These are phyloP conservation scores for Novymonas esmeraldas DNA, from an alignment of 208 protist species.

Conservation along the genomic window DNA sequence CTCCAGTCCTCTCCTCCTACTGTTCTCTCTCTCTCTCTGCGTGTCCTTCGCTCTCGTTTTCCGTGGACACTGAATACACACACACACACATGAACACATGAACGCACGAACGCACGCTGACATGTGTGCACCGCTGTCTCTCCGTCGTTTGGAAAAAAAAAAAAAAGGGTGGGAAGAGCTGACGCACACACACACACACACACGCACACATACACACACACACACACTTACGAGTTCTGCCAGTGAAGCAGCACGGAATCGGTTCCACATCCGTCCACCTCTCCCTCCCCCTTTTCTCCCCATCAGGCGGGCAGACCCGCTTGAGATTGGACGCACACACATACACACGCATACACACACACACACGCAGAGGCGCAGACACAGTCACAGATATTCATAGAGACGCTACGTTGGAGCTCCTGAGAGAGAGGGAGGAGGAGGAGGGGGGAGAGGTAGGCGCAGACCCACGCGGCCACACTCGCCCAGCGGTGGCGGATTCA, in stretches of 20 bases:
- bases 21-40: background rate
- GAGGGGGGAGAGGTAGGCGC: too few relatives aligned
- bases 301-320: too few relatives aligned
- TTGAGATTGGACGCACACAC: background rate
- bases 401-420: too few relatives aligned
- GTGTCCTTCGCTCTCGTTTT: too few relatives aligned
- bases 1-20: background rate
- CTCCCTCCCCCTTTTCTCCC: constrained; percentile 1
- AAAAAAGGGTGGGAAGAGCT: background rate
- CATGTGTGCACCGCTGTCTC: too few relatives aligned
- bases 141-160: too few relatives aligned
- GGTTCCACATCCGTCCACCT: too few relatives aligned
- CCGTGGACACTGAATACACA: background rate
- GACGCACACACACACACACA: background rate
- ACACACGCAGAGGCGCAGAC: background rate
- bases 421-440: too few relatives aligned
- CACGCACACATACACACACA: background rate
- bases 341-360: background rate
- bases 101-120: background rate
- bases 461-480: too few relatives aligned
- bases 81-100: background rate
- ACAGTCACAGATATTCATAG: background rate
- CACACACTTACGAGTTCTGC: background rate
- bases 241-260: too few relatives aligned
- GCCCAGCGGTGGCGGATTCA: background rate